phyloP scores from a whole-genome alignment of 805 yeast species.

The Lachancea waltii region DNA sequence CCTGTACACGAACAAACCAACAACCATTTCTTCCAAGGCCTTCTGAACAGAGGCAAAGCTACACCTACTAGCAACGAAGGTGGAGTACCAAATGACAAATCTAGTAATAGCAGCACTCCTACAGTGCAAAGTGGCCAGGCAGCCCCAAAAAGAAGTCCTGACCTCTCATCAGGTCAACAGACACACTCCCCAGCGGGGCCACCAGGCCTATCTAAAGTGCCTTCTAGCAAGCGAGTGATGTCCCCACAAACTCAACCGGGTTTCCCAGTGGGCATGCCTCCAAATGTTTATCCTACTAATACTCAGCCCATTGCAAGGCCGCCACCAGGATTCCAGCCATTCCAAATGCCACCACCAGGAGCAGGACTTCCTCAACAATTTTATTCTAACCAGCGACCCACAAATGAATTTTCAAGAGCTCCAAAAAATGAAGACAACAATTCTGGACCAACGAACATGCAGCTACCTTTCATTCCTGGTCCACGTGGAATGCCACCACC shows the following conservation, averaged over 20 bases:
- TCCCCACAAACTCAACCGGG: conserved; percentile 9
- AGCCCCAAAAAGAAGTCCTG: conserved; percentile 10
- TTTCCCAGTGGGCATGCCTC: conserved; percentile 21
- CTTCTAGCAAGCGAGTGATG: conserved; percentile 1
- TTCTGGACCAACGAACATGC: conserved; percentile 11
- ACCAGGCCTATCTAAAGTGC: conserved; percentile 7
- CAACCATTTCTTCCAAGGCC: conserved; percentile 27
- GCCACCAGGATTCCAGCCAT: conserved; percentile 17
- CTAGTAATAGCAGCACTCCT: background rate
- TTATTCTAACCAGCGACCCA: conserved; percentile 4
- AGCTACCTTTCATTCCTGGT: conserved; percentile 23
- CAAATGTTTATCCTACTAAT: conserved; percentile 15
- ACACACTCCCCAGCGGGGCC: conserved; percentile 4
- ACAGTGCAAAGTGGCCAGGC: conserved; percentile 7
- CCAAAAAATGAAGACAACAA: conserved; percentile 2
- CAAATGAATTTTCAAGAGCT: conserved; percentile 1
- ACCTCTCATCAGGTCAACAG: conserved; percentile 2
- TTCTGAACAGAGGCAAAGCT: conserved; percentile 26
- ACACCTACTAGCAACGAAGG: conserved; percentile 4
- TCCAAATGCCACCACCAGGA: conserved; percentile 14
- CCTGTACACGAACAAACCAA: conserved; percentile 17
- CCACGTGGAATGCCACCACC: conserved; percentile 25
- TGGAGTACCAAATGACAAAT: background rate
- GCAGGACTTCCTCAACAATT: conserved; percentile 10
- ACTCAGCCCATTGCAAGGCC: conserved; percentile 10